A percentile compares a stretch with the other conserved stretches of the same genome.
These are phyloP conservation scores for Phytomonas sp. DNA, from an alignment of 208 protist genomes.

Conservation along the genomic window DNA sequence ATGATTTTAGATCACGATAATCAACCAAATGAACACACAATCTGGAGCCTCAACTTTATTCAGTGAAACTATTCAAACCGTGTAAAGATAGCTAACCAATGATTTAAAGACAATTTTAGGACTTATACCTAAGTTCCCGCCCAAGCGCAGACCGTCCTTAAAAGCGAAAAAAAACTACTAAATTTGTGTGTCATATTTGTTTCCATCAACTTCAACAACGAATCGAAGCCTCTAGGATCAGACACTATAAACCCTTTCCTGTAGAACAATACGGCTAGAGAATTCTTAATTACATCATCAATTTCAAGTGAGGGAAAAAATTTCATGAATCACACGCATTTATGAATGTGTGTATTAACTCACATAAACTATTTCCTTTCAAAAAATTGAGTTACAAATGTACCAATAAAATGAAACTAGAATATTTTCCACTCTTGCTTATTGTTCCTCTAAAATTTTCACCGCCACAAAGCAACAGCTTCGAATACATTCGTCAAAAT, in stretches of 20 bases:
- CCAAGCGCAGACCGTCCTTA: not conserved
- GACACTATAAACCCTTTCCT: not conserved
- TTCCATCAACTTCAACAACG: not conserved
- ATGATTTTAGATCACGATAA: constrained; percentile 3
- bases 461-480: not conserved
- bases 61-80: not conserved
- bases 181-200: not conserved
- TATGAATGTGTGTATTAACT: not conserved
- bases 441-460: not conserved
- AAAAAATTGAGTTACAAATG: not conserved
- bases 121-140: not conserved
- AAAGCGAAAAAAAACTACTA: constrained; percentile 6
- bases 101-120: not conserved
- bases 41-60: constrained; percentile 1
- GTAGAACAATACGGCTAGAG: not conserved
- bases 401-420: not conserved
- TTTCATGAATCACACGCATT: not conserved
- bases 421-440: not conserved
- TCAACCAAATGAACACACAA: not conserved
- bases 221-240: not conserved
- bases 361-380: not conserved
- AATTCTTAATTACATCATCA: not conserved
- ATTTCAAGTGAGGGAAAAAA: not conserved
- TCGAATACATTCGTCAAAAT: not conserved
- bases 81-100: not conserved